A percentile compares a stretch with the other conserved stretches of the same genome.
Evolutionary conservation across 805 yeast genomes (phyloP).

Genomic region (Lipomyces anomalus): DNA sequence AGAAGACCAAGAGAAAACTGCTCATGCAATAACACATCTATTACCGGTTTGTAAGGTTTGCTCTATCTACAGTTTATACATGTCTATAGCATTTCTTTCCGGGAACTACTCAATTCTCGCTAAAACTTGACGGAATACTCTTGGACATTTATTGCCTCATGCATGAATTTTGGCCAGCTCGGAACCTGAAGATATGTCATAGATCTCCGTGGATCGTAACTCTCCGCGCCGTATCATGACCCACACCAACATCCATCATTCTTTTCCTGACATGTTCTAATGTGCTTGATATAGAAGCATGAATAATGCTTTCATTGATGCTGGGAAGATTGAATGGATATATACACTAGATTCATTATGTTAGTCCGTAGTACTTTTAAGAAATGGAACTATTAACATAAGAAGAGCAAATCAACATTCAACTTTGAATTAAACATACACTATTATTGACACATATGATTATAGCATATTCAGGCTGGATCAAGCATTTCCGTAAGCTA

Average conservation of each 20-base stretch:
- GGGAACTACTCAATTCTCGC: too few species aligned
- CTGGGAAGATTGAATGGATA: not conserved
- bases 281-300: not conserved
- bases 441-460: not conserved
- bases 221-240: not conserved
- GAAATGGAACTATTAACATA: not conserved
- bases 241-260: not conserved
- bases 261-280: not conserved
- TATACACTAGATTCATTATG: not conserved
- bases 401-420: not conserved
- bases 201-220: not conserved
- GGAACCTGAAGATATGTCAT: too few species aligned
- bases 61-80: too few species aligned
- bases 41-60: too few species aligned
- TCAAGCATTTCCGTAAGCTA: not conserved
- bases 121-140: too few species aligned
- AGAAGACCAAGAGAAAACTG: too few species aligned
- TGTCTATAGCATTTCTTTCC: too few species aligned
- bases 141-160: too few species aligned
- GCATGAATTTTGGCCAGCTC: not conserved
- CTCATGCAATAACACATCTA: too few species aligned
- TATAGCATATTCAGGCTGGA: not conserved
- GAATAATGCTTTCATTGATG: not conserved
- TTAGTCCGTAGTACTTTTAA: not conserved
- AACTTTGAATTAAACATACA: not conserved